A percentile compares a stretch with the other conserved stretches of the same genome.
These are phyloP conservation scores for Colletotrichum sp. DNA, from an alignment of 2,329 filamentous ascomycete species.

Conservation along the genomic window DNA sequence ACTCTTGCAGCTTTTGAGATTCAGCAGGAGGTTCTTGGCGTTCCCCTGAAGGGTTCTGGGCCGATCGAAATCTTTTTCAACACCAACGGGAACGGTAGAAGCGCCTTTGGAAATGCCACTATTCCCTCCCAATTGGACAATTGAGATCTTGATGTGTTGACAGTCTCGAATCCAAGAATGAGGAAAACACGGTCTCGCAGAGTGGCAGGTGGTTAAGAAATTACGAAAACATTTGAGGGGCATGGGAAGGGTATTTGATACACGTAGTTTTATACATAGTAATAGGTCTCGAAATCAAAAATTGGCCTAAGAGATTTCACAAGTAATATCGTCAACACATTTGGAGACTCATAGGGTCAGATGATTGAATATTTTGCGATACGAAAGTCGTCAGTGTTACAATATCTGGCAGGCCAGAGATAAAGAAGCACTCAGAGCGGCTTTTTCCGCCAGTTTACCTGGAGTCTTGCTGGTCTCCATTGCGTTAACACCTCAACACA, in stretches of 20 bases:
- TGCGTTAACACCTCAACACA: background rate
- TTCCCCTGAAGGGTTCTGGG: background rate
- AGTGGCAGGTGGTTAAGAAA: background rate
- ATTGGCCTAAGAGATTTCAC: background rate
- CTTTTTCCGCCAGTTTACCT: background rate
- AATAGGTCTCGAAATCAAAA: background rate
- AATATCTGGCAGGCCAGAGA: too few species aligned
- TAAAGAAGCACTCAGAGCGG: background rate
- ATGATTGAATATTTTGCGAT: too few species aligned
- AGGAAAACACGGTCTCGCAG: background rate
- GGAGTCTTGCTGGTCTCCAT: background rate
- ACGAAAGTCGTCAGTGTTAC: too few species aligned
- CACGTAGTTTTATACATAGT: rapidly evolving
- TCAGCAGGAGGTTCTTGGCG: background rate
- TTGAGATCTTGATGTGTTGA: background rate
- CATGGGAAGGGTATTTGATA: rapidly evolving
- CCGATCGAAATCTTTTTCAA: background rate
- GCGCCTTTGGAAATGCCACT: background rate
- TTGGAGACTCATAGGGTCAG: too few species aligned
- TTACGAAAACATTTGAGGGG: background rate
- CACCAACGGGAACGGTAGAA: background rate
- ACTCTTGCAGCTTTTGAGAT: background rate
- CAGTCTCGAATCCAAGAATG: background rate
- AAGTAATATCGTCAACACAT: background rate
- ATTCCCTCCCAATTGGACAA: background rate